Evolutionary conservation across 139 green algal species (phyloP).

Genomic region (Closterium sp.): DNA sequence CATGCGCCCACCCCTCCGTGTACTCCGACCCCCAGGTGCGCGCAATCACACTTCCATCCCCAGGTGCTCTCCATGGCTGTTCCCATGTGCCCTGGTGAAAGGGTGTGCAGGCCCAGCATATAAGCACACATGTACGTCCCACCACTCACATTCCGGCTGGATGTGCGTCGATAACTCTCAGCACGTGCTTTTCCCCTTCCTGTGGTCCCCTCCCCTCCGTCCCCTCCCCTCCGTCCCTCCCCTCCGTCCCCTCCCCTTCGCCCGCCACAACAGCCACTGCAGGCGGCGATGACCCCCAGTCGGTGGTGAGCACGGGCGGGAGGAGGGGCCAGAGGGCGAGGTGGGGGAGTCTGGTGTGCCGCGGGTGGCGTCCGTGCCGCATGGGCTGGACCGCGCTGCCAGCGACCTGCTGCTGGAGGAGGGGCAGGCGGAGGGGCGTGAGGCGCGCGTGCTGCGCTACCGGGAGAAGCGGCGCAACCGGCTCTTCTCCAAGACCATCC

Average conservation of each 20-base stretch:
- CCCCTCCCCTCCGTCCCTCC: no score
- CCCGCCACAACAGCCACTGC: not conserved
- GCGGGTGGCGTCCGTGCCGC: not conserved
- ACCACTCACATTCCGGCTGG: no score
- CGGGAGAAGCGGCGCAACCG: conserved; percentile 37
- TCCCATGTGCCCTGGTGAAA: no score
- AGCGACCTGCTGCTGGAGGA: not conserved
- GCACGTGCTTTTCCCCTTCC: no score
- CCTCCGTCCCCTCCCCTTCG: not conserved
- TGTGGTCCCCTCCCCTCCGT: no score
- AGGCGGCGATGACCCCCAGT: not conserved
- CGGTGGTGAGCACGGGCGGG: not conserved
- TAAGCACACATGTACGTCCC: no score
- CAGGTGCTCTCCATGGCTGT: no score
- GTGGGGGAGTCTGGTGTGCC: not conserved
- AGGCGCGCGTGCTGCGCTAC: conserved; percentile 44
- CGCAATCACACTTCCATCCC: no score
- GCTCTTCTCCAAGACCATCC: conserved; percentile 45
- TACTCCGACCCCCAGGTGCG: not conserved
- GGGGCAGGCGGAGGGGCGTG: conserved; percentile 2
- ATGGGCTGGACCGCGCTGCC: not conserved
- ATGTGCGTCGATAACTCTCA: no score
- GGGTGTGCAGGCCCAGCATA: no score
- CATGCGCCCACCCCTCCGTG: not conserved
- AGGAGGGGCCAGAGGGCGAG: not conserved